These are phyloP conservation scores for Arachnomyces sp. DNA, from an alignment of 2,329 filamentous ascomycete genomes.

Conservation along the genomic window DNA sequence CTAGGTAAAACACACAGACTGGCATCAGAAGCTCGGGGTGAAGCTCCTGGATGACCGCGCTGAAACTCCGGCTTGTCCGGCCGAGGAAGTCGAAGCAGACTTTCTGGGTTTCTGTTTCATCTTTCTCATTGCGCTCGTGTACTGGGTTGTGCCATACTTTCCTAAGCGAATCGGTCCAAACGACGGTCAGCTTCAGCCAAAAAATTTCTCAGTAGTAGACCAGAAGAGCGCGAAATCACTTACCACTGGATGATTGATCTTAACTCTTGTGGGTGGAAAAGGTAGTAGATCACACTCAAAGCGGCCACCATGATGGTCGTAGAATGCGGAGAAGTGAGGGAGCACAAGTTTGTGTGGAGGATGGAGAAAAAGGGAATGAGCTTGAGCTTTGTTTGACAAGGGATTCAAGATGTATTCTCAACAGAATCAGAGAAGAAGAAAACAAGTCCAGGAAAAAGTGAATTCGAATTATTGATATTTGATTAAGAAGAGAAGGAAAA, in stretches of 20 bases:
- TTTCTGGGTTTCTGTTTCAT: constrained; percentile 66
- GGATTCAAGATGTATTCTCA: too few relatives aligned
- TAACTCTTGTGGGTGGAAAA: constrained; percentile 68
- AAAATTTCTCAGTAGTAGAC: neutral
- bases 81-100: constrained; percentile 83
- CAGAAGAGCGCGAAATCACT: constrained; percentile 16
- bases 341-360: neutral
- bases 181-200: neutral
- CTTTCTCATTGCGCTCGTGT: constrained; percentile 68
- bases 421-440: constrained; percentile 5
- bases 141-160: constrained; percentile 96
- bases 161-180: constrained; percentile 44
- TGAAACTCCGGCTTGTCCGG: constrained; percentile 86
- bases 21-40: constrained; percentile 90
- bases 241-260: constrained; percentile 86
- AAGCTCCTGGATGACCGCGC: constrained; percentile 87
- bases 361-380: neutral
- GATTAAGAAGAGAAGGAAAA: constrained; percentile 8
- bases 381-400: too few relatives aligned
- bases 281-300: constrained; percentile 58
- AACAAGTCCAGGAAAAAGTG: constrained; percentile 10
- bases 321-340: neutral
- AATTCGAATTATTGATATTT: neutral
- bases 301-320: constrained; percentile 32
- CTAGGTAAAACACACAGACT: constrained; percentile 84